Percentiles rank a stretch among this genome's conserved stretches.
phyloP scores from a whole-genome alignment of 164 flowering plant species.

The Liquidambar formosana region DNA sequence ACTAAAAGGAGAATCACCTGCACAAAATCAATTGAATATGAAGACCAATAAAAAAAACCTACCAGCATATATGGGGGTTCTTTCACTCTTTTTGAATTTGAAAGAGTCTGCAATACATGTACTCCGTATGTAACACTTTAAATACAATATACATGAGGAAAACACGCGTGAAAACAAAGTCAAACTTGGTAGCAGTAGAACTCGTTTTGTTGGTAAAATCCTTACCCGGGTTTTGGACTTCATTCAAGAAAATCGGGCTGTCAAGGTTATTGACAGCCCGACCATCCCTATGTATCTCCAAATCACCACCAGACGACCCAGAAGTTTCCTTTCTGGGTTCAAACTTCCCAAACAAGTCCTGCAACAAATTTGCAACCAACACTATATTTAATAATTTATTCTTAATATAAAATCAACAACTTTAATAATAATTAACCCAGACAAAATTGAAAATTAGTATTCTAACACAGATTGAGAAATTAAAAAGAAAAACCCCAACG shows the following conservation, averaged over 20 bases:
- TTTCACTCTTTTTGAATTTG: neutral
- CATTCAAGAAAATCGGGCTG: slow-evolving; percentile 35
- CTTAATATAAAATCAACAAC: neutral
- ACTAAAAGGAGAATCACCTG: neutral
- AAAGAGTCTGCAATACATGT: neutral
- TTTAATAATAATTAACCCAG: neutral
- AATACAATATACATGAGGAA: neutral
- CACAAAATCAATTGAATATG: neutral
- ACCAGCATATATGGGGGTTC: no score
- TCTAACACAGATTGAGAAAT: neutral
- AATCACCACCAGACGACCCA: slow-evolving; percentile 2
- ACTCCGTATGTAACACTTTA: no score
- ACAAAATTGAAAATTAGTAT: neutral
- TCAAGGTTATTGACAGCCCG: slow-evolving; percentile 37
- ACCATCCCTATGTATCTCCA: neutral
- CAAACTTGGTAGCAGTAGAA: neutral
- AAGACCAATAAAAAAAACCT: neutral
- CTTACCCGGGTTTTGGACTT: slow-evolving; percentile 2
- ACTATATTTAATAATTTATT: no score
- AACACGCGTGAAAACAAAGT: slow-evolving; percentile 4
- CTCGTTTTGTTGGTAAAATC: neutral
- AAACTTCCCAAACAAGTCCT: slow-evolving; percentile 4
- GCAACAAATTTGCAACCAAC: neutral
- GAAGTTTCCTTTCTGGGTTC: neutral
- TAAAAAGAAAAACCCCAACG: neutral